Percentiles rank a stretch among this genome's conserved stretches.
These are phyloP conservation scores for Tranzscheliella williamsii DNA, from an alignment of 1,284 basidiomycete genomes.

Conservation along the genomic window DNA sequence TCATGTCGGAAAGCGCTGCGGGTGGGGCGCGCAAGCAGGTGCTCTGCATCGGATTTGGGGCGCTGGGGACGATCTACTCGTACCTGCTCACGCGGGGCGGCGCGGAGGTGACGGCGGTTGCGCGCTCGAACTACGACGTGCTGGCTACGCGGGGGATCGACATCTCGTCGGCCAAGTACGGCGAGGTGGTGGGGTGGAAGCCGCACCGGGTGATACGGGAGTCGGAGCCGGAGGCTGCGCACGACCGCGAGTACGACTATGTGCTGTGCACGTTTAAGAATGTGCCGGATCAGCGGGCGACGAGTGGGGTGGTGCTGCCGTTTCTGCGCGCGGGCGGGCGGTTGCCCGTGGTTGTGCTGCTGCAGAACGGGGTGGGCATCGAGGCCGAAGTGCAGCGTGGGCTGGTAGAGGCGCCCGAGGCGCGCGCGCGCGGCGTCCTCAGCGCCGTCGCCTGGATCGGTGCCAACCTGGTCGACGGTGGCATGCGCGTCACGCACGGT, in stretches of 20 bases:
- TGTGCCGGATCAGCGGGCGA: conserved; percentile 71
- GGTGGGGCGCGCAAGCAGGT: conserved; percentile 43
- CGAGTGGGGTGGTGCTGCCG: conserved; percentile 68
- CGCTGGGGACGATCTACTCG: conserved; percentile 67
- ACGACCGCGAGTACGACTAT: conserved; percentile 68
- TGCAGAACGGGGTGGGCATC: conserved; percentile 78
- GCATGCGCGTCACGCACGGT: conserved; percentile 41
- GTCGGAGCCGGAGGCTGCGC: conserved; percentile 65
- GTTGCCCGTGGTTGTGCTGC: conserved; percentile 68
- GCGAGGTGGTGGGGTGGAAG: conserved; percentile 67
- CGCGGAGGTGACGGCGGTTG: conserved; percentile 74
- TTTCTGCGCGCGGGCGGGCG: conserved; percentile 63
- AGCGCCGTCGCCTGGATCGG: conserved; percentile 64
- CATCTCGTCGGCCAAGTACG: conserved; percentile 69
- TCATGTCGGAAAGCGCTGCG: no score
- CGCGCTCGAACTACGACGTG: conserved; percentile 72
- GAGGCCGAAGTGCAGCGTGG: conserved; percentile 71
- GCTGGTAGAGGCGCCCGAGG: conserved; percentile 60
- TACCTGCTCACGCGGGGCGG: conserved; percentile 69
- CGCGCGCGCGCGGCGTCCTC: conserved; percentile 35
- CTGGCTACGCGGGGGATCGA: conserved; percentile 66
- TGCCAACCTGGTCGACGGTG: conserved; percentile 54
- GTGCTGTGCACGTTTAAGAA: conserved; percentile 74
- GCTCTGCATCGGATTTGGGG: conserved; percentile 65
- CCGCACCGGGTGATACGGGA: conserved; percentile 69